Conservation (phyloP, 441 rosid species). For the Pelargonium australe region DNA sequence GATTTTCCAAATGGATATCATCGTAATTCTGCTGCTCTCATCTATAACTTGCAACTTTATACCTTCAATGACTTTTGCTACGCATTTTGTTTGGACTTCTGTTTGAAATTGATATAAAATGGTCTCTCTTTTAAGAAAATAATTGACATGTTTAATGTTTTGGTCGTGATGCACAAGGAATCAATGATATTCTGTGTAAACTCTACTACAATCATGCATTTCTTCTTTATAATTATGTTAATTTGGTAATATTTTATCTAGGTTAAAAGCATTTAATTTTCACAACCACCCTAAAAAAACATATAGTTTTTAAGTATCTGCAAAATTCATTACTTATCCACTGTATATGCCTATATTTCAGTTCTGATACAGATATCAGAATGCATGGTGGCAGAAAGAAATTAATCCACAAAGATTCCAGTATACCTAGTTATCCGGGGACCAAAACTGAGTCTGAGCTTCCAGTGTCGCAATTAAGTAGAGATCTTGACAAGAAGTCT, state of each 20-base stretch:
- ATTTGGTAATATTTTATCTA: not conserved
- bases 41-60: not conserved
- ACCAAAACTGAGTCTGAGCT: slow-evolving; percentile 47
- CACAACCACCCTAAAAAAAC: too few species aligned
- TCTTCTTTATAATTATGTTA: not conserved
- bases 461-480: slow-evolving; percentile 35
- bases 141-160: not conserved
- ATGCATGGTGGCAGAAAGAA: slow-evolving; percentile 34
- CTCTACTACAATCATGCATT: not conserved
- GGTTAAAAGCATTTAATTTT: too few species aligned
- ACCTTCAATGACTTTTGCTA: not conserved
- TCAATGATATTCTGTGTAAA: not conserved
- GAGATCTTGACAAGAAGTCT: not conserved
- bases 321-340: slow-evolving; percentile 9
- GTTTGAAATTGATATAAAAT: not conserved
- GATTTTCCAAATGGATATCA: not conserved
- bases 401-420: slow-evolving; percentile 28
- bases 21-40: not conserved
- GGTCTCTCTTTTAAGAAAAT: not conserved
- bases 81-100: not conserved
- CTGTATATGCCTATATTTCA: slow-evolving; percentile 11
- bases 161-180: not conserved
- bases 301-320: not conserved
- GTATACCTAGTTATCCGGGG: slow-evolving; percentile 29
- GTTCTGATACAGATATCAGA: slow-evolving; percentile 23